Evolutionary conservation across 2,329 filamentous ascomycete species (phyloP).

Genomic region (Lachnellula hyalina): DNA sequence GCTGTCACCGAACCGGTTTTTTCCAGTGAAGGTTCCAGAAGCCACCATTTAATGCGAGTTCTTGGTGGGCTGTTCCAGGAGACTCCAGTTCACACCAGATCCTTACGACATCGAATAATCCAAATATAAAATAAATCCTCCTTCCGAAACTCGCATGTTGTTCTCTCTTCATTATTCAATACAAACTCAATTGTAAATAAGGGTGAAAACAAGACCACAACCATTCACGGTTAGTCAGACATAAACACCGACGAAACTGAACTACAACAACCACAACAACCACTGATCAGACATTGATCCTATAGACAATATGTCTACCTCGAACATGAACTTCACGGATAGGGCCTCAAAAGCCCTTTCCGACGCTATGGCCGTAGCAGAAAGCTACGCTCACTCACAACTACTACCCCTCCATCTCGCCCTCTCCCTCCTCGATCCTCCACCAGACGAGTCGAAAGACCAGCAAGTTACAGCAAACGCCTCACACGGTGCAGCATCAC

Average conservation of each 20-base stretch:
- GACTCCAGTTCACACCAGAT: no score
- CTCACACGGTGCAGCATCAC: constrained; percentile 53
- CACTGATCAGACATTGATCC: constrained; percentile 23
- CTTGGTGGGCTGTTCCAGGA: no score
- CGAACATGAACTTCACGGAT: constrained; percentile 89
- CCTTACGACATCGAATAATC: no score
- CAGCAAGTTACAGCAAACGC: constrained; percentile 64
- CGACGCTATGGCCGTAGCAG: constrained; percentile 81
- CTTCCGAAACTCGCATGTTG: no score
- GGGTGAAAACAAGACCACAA: no score
- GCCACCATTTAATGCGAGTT: no score
- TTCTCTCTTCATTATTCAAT: no score
- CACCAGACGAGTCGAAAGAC: constrained; percentile 72
- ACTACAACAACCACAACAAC: constrained; percentile 2
- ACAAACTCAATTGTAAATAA: no score
- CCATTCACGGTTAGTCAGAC: neutral
- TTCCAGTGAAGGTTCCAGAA: no score
- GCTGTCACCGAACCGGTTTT: no score
- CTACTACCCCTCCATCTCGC: constrained; percentile 87
- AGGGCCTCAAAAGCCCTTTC: constrained; percentile 83
- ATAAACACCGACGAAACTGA: neutral
- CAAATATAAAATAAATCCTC: no score
- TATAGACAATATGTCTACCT: constrained; percentile 52
- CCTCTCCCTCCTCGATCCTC: constrained; percentile 71
- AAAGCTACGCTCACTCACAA: constrained; percentile 88